Base-by-base conservation (phyloP, 768 basidiomycete genomes). In the Psilocybe sp. region DNA sequence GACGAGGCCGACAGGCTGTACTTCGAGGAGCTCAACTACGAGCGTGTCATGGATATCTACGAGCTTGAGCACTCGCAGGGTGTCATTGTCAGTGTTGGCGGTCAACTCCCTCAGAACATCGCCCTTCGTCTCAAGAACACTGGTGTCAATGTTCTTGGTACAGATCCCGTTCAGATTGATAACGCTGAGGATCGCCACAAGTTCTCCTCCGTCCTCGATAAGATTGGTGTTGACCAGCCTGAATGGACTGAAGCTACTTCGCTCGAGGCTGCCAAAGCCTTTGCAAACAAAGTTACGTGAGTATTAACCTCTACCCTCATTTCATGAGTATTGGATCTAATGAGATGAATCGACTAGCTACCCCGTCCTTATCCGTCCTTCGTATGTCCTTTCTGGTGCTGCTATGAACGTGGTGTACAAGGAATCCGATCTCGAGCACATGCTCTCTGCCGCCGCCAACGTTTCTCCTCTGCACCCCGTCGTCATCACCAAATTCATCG, bases 11-110 rank as follows among this genome's bases (percentile, higher is more conserved):
- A 98, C 62, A 77, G 97, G 50, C 74, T 99, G 41, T 99, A 99
- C 76, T 99, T 99, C 65, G 97, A 99, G 67, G 96, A 98, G 66
- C 82, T 99, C 50, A 93, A 96, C 44, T 98, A 81, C 71, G 97
- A 99, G 70, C 84, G 96, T 37, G 95, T 99, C 55, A 98, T 99
- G 96, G 97, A 99, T 69, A 98, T 99, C 60, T 99, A 98, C 62
- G 97, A 99, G 67, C 72, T 98, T 52, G 97, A 99, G 65, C 79
- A 82, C 32, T 88, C 97, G 1, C 82, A 89, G 46, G 97, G 97
- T 64, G 92, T 96, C 44, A 82, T 99, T 55, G 96, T 99, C 65
- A 93, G 89, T 60, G 95, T 99, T 28, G 97, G 97, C 59, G 97
- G 95, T 90, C 97, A 99, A 78, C 76, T 98, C 12, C 97, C 97